Evolutionary conservation across 2,329 filamentous ascomycete genomes (phyloP).

Genomic region (Epichloe sp.): DNA sequence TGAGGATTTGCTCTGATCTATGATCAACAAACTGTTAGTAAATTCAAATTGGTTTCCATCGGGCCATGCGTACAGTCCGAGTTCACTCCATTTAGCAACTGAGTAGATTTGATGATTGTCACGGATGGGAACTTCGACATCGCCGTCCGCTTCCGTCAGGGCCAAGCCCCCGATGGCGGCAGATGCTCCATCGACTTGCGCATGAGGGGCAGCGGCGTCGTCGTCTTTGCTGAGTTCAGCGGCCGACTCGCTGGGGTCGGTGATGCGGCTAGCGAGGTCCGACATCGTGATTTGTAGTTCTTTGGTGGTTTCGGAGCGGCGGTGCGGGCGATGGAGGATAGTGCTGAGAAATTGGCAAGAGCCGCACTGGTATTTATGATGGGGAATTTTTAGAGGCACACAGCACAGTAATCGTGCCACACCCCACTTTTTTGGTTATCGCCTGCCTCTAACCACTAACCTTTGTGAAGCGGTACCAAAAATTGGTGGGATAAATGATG

Average conservation of each 20-base stretch:
- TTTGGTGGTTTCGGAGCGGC: background rate
- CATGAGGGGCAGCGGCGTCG: background rate
- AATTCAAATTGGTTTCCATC: background rate
- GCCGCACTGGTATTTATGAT: too few relatives aligned
- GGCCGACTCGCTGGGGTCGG: background rate
- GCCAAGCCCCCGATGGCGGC: conserved; percentile 5
- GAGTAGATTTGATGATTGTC: conserved; percentile 7
- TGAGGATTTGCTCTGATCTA: conserved; percentile 46
- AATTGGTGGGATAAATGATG: too few relatives aligned
- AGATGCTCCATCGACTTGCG: conserved; percentile 6
- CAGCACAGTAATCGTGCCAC: too few relatives aligned
- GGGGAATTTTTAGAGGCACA: too few relatives aligned
- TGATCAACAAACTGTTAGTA: background rate
- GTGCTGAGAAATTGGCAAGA: too few relatives aligned
- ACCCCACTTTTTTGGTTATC: too few relatives aligned
- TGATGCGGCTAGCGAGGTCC: conserved; percentile 7
- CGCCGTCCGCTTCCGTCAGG: conserved; percentile 5
- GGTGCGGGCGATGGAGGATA: background rate
- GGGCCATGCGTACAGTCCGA: conserved; percentile 5
- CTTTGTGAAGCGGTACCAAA: too few relatives aligned
- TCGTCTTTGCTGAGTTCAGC: background rate
- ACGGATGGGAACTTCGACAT: conserved; percentile 6
- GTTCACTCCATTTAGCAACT: conserved; percentile 3
- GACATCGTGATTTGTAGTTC: conserved; percentile 2
- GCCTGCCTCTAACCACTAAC: too few relatives aligned